A percentile compares a stretch with the other conserved stretches of the same genome.
Conservation (phyloP, 768 basidiomycete genomes). For the Podaxis carcinomalis region DNA sequence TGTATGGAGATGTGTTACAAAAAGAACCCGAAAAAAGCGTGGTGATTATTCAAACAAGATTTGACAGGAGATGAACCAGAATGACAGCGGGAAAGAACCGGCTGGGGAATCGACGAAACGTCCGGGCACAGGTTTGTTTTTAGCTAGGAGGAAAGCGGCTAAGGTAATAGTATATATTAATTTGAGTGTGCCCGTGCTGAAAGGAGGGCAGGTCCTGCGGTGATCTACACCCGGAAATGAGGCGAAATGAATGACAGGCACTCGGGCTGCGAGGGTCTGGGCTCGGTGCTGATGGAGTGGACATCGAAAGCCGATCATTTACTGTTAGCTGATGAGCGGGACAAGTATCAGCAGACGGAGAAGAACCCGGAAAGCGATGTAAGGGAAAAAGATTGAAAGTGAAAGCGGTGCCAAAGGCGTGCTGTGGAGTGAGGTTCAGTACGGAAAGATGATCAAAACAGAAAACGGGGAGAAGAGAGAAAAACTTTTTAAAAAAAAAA, state of each 20-base stretch:
- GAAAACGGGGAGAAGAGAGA: background rate
- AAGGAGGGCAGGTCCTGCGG: background rate
- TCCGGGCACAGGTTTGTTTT: background rate
- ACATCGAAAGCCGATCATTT: background rate
- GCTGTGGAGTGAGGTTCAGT: background rate
- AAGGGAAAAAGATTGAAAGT: background rate
- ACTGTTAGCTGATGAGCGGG: background rate
- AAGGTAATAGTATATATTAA: background rate
- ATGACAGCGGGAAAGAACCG: background rate
- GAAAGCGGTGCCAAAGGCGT: background rate
- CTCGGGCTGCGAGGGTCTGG: background rate
- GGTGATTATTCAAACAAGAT: background rate
- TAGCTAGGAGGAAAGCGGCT: background rate
- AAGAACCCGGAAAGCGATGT: background rate
- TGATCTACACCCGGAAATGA: background rate
- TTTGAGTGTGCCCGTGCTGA: background rate
- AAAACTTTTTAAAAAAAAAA: background rate
- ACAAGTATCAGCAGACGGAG: background rate
- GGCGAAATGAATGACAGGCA: background rate
- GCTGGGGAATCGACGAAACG: background rate
- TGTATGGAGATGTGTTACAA: background rate
- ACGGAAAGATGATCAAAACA: background rate
- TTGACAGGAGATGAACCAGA: background rate
- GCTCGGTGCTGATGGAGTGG: background rate
- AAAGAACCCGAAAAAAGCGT: background rate